A percentile compares a stretch with the other conserved stretches of the same genome.
phyloP scores from a whole-genome alignment of 106 monocot species.

The Agapanthus africanus region DNA sequence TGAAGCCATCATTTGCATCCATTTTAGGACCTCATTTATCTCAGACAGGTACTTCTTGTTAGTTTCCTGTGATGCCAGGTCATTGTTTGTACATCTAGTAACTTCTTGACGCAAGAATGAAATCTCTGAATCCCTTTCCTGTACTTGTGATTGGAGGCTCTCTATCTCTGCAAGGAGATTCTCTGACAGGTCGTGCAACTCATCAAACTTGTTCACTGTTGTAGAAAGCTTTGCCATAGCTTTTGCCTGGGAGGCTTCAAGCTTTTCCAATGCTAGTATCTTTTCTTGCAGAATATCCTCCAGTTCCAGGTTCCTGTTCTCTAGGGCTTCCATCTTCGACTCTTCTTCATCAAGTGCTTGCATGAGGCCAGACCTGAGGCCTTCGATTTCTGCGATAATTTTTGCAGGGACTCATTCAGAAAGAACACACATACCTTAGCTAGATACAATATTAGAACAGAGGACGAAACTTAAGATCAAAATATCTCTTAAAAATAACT shows the following conservation, averaged over 20 bases:
- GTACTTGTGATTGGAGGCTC: constrained; percentile 74
- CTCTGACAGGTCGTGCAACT: constrained; percentile 86
- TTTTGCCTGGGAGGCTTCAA: constrained; percentile 68
- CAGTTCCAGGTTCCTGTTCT: constrained; percentile 43
- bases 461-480: constrained; percentile 1
- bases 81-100: constrained; percentile 72
- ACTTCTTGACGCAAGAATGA: constrained; percentile 94
- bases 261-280: constrained; percentile 34
- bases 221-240: constrained; percentile 72
- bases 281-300: constrained; percentile 50
- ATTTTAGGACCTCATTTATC: constrained; percentile 35
- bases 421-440: not conserved
- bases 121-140: constrained; percentile 73
- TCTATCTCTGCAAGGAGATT: constrained; percentile 80
- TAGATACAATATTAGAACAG: not conserved
- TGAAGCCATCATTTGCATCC: constrained; percentile 42
- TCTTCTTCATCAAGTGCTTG: constrained; percentile 98
- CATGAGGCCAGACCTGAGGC: constrained; percentile 36
- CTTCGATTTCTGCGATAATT: constrained; percentile 92
- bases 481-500: not conserved
- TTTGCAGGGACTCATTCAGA: not conserved
- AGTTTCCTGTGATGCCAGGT: constrained; percentile 58
- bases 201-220: constrained; percentile 86
- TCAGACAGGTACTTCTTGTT: constrained; percentile 55
- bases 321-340: constrained; percentile 61